Percentiles rank a stretch among this genome's conserved stretches.
These are phyloP conservation scores for Penicillium cataractarum DNA, from an alignment of 495 filamentous ascomycete species.

Conservation along the genomic window DNA sequence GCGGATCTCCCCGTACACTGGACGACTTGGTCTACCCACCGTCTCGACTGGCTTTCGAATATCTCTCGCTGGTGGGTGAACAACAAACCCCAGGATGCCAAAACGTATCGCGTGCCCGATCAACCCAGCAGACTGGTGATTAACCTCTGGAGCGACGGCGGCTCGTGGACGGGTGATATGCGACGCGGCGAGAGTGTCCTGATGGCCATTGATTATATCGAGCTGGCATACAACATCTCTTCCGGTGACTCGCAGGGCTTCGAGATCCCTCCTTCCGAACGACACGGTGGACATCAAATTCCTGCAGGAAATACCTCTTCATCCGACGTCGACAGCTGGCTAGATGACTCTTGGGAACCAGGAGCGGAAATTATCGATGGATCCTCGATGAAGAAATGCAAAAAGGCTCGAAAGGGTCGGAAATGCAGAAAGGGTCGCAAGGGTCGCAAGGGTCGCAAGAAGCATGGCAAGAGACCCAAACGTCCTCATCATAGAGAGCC, in stretches of 20 bases:
- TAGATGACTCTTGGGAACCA: slow-evolving; percentile 6
- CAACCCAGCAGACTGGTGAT: slow-evolving; percentile 63
- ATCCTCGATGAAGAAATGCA: slow-evolving; percentile 17
- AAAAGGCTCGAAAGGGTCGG: slow-evolving; percentile 21
- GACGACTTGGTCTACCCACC: slow-evolving; percentile 71
- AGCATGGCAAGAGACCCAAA: slow-evolving; percentile 13
- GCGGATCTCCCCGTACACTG: slow-evolving; percentile 48
- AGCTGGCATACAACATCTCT: slow-evolving; percentile 66
- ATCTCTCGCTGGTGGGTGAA: slow-evolving; percentile 72
- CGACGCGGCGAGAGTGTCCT: slow-evolving; percentile 57
- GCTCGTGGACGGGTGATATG: slow-evolving; percentile 76
- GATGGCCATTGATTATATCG: slow-evolving; percentile 75
- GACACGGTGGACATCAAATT: slow-evolving; percentile 22
- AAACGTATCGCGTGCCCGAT: slow-evolving; percentile 64
- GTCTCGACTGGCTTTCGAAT: slow-evolving; percentile 70
- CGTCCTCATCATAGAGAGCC: not conserved
- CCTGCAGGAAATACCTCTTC: not conserved
- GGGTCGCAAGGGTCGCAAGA: slow-evolving; percentile 13
- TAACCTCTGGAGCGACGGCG: slow-evolving; percentile 79
- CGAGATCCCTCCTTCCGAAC: slow-evolving; percentile 12
- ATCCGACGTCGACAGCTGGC: not conserved
- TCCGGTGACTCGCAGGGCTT: slow-evolving; percentile 11
- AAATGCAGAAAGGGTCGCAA: slow-evolving; percentile 22
- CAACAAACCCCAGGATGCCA: slow-evolving; percentile 56
- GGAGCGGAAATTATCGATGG: slow-evolving; percentile 17